A percentile compares a stretch with the other conserved stretches of the same genome.
Conservation (phyloP, 768 basidiomycete species). For the Tulasnella sp. region DNA sequence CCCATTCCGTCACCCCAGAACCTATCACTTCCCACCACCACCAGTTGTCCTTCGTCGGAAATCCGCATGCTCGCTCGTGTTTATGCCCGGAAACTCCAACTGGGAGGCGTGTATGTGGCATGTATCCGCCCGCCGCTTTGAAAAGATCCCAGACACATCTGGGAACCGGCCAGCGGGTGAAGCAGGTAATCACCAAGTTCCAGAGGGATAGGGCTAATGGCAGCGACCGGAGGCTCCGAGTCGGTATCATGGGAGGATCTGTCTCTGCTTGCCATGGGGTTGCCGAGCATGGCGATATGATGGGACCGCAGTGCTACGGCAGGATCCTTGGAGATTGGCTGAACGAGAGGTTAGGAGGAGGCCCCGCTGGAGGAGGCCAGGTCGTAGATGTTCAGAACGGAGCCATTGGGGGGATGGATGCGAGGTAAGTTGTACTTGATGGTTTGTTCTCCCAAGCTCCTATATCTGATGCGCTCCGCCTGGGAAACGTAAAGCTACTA, state of each 20-base stretch:
- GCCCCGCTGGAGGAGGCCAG: not conserved
- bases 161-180: not conserved
- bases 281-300: not conserved
- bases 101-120: not conserved
- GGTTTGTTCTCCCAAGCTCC: not conserved
- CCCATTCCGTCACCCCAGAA: no score
- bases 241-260: conserved; percentile 10
- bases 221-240: not conserved
- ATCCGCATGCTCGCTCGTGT: conserved; percentile 2
- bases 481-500: no score
- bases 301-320: not conserved
- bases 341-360: not conserved
- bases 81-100: not conserved
- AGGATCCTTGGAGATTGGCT: conserved; percentile 7
- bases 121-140: conserved; percentile 2
- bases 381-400: not conserved
- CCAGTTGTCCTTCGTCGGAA: not conserved
- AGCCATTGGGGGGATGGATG: conserved; percentile 6
- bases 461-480: not conserved
- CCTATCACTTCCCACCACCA: no score
- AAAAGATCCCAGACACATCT: not conserved
- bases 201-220: not conserved
- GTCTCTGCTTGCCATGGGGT: conserved; percentile 8
- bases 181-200: not conserved
- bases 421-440: not conserved